Evolutionary conservation across 495 filamentous ascomycete species (phyloP), one percentile per base, ranked within the genome.

Genomic region (Hypomontagnella monticulosa): DNA sequence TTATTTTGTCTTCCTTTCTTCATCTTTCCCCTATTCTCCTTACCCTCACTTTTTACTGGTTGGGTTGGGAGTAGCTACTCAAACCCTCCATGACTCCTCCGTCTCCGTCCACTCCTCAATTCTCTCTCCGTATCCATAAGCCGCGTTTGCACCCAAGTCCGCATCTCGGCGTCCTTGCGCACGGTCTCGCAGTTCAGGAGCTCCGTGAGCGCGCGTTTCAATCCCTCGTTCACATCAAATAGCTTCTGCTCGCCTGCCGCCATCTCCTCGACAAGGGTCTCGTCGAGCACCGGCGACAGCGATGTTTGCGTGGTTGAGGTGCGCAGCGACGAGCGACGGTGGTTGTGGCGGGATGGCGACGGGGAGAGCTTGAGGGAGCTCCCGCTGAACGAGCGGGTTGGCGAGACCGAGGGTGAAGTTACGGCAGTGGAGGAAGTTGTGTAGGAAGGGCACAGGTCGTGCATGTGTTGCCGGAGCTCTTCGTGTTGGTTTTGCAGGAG

Each of bases 51-150:
- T n/a, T n/a, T n/a, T n/a, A n/a, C n/a, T n/a, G n/a, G n/a, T n/a
- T n/a, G n/a, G n/a, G n/a, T n/a, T n/a, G n/a, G n/a, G n/a, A n/a
- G n/a, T n/a, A n/a, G n/a, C n/a, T 59, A 69, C 20, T 69, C 66
- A 15, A 60, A 55, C 23, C 55, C 11, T 0, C 75, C 69, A 1
- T 74, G 75, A 59, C 78, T 81, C 10, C 80, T 71, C 51, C 79
- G 69, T 55, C 80, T 69, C 33, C 80, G 69, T 3, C 80, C 78
- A 37, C 76, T 78, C 42, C 80, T 75, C 36, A 90, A 74, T 67
- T 89, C 85, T 54, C 76, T 81, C 68, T 90, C 87, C 37, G 84
- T 83, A 67, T 89, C 85, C 82, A 89, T 87, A 20, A 90, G 74
- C 19, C 85, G 77, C 6, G 78, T 78, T 70, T 89, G 87, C 2